Conservation (phyloP, 441 rosid species). For the Erodium trifolium region DNA sequence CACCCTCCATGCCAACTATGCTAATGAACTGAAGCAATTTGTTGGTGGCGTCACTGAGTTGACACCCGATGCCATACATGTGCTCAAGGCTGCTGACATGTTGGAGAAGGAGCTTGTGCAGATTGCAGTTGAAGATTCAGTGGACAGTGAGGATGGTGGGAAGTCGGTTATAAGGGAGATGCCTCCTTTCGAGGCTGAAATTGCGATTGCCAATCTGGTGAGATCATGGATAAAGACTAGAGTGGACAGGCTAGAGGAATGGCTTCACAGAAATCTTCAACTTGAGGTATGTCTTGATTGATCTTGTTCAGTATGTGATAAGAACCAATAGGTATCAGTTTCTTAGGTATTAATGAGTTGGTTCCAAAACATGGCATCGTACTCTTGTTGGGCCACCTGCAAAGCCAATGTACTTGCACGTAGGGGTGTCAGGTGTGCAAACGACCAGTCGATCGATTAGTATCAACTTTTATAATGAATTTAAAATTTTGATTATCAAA, state of each 20-base stretch:
- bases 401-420: too few relatives aligned
- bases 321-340: too few relatives aligned
- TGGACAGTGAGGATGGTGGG: slow-evolving; percentile 74
- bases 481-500: too few relatives aligned
- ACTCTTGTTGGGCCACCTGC: too few relatives aligned
- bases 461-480: too few relatives aligned
- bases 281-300: slow-evolving; percentile 38
- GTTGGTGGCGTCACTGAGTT: slow-evolving; percentile 43
- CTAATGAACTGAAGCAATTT: slow-evolving; percentile 45
- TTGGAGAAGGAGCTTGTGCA: slow-evolving; percentile 71
- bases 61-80: slow-evolving; percentile 59
- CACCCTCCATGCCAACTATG: slow-evolving; percentile 61
- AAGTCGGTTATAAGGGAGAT: slow-evolving; percentile 63
- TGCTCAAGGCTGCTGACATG: slow-evolving; percentile 53
- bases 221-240: slow-evolving; percentile 54
- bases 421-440: too few relatives aligned
- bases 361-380: too few relatives aligned
- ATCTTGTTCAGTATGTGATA: neutral
- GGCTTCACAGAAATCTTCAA: slow-evolving; percentile 58
- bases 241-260: slow-evolving; percentile 57
- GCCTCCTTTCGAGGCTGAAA: slow-evolving; percentile 69
- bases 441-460: too few relatives aligned
- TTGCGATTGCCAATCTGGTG: slow-evolving; percentile 46
- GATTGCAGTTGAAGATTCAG: slow-evolving; percentile 66
- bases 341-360: too few relatives aligned